These are phyloP conservation scores for Trypanosoma lewisi DNA, from an alignment of 208 protist species.

Conservation along the genomic window DNA sequence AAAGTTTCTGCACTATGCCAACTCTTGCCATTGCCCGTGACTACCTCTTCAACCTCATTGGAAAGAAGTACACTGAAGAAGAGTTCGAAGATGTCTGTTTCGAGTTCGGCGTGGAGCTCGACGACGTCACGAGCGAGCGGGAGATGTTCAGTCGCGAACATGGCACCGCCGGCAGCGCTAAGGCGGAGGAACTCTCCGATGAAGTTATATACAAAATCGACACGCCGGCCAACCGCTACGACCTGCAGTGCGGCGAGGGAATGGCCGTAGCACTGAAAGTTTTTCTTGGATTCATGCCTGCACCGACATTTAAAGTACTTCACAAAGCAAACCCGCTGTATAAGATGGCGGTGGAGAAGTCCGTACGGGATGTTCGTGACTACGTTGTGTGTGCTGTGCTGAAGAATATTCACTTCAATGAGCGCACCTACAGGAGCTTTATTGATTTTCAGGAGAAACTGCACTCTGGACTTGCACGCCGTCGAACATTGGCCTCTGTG, in stretches of 20 bases:
- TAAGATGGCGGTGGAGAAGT: slow-evolving; percentile 80
- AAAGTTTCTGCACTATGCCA: slow-evolving; percentile 64
- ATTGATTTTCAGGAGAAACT: slow-evolving; percentile 99
- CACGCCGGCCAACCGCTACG: slow-evolving; percentile 98
- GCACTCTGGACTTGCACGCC: slow-evolving; percentile 96
- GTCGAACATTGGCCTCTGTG: slow-evolving; percentile 98
- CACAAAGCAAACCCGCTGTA: slow-evolving; percentile 62
- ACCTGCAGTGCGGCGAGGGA: slow-evolving; percentile 97
- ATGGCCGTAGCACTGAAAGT: slow-evolving; percentile 85
- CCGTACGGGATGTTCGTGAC: slow-evolving; percentile 89
- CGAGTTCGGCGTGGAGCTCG: slow-evolving; percentile 98
- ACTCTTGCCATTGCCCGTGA: slow-evolving; percentile 78
- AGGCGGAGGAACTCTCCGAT: slow-evolving; percentile 73
- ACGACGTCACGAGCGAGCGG: slow-evolving; percentile 96
- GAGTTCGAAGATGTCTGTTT: slow-evolving; percentile 98
- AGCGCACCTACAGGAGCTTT: slow-evolving; percentile 95
- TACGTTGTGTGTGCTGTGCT: slow-evolving; percentile 98
- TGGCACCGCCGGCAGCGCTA: slow-evolving; percentile 27
- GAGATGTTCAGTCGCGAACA: slow-evolving; percentile 93
- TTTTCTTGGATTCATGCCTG: slow-evolving; percentile 74
- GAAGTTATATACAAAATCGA: slow-evolving; percentile 98
- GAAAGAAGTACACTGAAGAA: slow-evolving; percentile 85
- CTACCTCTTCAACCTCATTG: slow-evolving; percentile 75
- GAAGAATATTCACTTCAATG: slow-evolving; percentile 93
- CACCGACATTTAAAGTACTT: slow-evolving; percentile 74